These are phyloP conservation scores for Fraxinus excelsior DNA, from an alignment of 257 asterid genomes.

Conservation along the genomic window DNA sequence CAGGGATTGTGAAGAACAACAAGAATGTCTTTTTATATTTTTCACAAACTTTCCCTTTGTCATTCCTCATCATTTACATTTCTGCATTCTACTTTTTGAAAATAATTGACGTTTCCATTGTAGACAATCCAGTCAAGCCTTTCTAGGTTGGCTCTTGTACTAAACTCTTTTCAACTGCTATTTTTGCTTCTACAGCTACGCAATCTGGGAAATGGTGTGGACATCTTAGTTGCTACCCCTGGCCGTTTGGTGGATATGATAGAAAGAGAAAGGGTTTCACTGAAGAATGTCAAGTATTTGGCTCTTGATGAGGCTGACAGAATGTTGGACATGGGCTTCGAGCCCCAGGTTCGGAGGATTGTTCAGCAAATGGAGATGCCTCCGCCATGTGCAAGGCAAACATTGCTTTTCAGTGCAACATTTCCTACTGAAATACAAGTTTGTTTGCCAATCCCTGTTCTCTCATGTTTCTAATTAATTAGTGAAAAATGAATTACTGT, in stretches of 20 bases:
- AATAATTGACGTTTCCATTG: not conserved
- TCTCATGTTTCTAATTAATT: not conserved
- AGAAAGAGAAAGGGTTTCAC: conserved; percentile 54
- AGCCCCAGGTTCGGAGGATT: conserved; percentile 61
- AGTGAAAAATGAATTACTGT: not conserved
- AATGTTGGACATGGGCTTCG: conserved; percentile 90
- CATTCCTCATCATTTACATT: not conserved
- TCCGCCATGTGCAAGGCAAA: conserved; percentile 62
- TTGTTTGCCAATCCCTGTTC: not conserved
- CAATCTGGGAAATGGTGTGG: conserved; percentile 67
- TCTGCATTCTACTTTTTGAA: not conserved
- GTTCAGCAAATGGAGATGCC: conserved; percentile 72
- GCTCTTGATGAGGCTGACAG: conserved; percentile 78
- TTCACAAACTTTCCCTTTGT: not conserved
- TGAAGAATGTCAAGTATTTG: conserved; percentile 54
- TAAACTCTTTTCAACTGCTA: not conserved
- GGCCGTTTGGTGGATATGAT: conserved; percentile 76
- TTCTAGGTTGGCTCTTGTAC: not conserved
- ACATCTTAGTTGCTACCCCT: conserved; percentile 81
- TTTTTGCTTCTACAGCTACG: conserved; percentile 42
- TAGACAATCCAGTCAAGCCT: not conserved
- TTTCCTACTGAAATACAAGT: conserved; percentile 71
- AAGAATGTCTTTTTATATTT: not conserved
- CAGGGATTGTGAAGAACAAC: not conserved
- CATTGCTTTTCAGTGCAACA: conserved; percentile 80